Conservation (phyloP, 257 asterid species). For the Solanum lycopersicoides region DNA sequence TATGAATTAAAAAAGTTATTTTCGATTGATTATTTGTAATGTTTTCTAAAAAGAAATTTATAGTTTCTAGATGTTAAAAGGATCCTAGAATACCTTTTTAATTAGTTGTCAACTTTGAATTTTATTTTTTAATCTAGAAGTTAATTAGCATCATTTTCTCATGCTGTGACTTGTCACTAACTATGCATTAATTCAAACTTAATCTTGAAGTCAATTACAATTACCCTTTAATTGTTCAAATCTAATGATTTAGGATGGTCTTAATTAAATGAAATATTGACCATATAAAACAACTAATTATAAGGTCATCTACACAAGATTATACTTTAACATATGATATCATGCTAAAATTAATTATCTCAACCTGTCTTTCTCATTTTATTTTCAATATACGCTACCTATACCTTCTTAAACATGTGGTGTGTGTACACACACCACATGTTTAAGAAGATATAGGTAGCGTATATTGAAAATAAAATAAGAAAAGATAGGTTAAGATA, state of each 20-base stretch:
- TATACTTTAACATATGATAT: neutral
- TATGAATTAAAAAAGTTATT: neutral
- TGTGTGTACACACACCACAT: neutral
- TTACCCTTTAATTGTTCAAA: neutral
- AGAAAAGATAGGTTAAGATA: neutral
- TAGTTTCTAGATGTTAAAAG: neutral
- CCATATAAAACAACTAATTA: neutral
- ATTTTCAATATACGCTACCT: neutral
- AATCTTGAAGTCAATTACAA: neutral
- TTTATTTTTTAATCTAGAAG: neutral
- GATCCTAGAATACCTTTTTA: neutral
- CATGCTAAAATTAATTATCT: neutral
- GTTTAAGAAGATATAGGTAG: neutral
- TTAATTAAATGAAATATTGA: neutral
- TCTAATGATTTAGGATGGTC: neutral
- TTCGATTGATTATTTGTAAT: neutral
- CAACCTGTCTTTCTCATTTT: neutral
- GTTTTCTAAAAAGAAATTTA: neutral
- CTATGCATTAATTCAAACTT: neutral
- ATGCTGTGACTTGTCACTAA: neutral
- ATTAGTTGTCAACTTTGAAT: neutral
- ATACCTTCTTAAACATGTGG: neutral
- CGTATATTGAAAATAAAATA: neutral
- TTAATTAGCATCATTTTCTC: neutral
- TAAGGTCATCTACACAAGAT: neutral